phyloP scores from a whole-genome alignment of 2,329 filamentous ascomycete genomes.

The Chaetomiaceae sp. region DNA sequence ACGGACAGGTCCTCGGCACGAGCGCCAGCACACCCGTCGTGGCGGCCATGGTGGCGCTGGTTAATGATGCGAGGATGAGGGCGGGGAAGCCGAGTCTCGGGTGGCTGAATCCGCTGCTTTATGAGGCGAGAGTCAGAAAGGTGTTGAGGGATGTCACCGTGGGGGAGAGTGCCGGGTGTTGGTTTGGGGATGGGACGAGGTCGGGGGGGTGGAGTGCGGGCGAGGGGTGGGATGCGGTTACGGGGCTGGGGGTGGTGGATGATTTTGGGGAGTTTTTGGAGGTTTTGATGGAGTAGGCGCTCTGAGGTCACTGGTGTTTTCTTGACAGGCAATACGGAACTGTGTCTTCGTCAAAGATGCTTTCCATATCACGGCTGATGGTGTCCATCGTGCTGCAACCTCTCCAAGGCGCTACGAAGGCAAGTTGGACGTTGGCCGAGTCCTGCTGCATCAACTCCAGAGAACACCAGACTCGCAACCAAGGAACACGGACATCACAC shows the following conservation, averaged over 20 bases:
- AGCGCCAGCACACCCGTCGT: conserved; percentile 52
- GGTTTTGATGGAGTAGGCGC: conserved; percentile 8
- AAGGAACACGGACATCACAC: too few relatives aligned
- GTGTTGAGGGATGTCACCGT: conserved; percentile 40
- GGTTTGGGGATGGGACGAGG: conserved; percentile 30
- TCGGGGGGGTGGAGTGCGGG: conserved; percentile 38
- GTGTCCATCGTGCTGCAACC: too few relatives aligned
- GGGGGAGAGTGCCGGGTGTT: conserved; percentile 40
- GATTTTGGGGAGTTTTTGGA: conserved; percentile 34
- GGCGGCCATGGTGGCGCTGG: conserved; percentile 49
- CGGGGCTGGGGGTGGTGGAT: conserved; percentile 45
- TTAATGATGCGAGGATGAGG: conserved; percentile 51
- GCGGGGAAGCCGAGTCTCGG: conserved; percentile 47
- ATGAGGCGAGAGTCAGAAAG: conserved; percentile 35
- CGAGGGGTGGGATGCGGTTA: conserved; percentile 45
- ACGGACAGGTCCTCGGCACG: conserved; percentile 37
- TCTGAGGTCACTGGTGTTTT: too few relatives aligned
- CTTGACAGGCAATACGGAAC: too few relatives aligned
- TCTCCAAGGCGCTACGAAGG: too few relatives aligned
- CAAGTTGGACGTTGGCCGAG: too few relatives aligned
- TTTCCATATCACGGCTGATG: too few relatives aligned
- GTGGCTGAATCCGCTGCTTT: conserved; percentile 50
- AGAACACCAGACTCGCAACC: too few relatives aligned
- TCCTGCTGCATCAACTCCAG: too few relatives aligned
- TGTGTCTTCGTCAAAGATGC: too few relatives aligned